A percentile compares a stretch with the other conserved stretches of the same genome.
Conservation (phyloP, 1,139 yeast species). For the Yamadazyma triangularis region DNA sequence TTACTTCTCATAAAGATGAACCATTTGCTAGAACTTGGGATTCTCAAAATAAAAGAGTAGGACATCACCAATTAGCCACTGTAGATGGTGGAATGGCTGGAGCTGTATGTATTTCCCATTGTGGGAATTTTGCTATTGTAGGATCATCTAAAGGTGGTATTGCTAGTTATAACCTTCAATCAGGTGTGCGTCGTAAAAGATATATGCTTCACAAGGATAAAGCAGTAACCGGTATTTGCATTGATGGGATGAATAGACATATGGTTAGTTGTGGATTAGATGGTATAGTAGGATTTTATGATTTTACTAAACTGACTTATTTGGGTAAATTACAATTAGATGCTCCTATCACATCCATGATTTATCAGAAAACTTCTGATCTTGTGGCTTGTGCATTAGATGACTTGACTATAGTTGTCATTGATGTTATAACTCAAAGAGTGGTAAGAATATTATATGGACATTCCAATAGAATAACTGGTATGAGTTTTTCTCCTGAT, state of each 20-base stretch:
- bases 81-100: conserved; percentile 81
- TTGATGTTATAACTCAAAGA: conserved; percentile 77
- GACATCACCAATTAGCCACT: conserved; percentile 65
- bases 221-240: conserved; percentile 82
- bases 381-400: conserved; percentile 83
- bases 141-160: conserved; percentile 93
- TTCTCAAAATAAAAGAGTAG: conserved; percentile 76
- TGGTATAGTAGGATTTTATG: conserved; percentile 84
- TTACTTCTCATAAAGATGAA: conserved; percentile 90
- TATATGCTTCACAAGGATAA: conserved; percentile 61
- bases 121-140: conserved; percentile 92
- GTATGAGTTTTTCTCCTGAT: conserved; percentile 88
- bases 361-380: conserved; percentile 78
- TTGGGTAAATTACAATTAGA: conserved; percentile 66
- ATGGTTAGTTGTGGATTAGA: conserved; percentile 88
- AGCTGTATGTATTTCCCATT: conserved; percentile 75
- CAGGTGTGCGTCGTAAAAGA: conserved; percentile 72
- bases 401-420: conserved; percentile 75
- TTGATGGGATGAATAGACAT: conserved; percentile 85
- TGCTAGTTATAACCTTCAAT: conserved; percentile 84
- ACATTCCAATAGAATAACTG: conserved; percentile 83
- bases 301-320: conserved; percentile 68
- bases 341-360: conserved; percentile 74
- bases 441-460: conserved; percentile 88
- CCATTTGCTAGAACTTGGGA: conserved; percentile 90